Conservation (phyloP, 441 rosid genomes). For the Breynia disticha region DNA sequence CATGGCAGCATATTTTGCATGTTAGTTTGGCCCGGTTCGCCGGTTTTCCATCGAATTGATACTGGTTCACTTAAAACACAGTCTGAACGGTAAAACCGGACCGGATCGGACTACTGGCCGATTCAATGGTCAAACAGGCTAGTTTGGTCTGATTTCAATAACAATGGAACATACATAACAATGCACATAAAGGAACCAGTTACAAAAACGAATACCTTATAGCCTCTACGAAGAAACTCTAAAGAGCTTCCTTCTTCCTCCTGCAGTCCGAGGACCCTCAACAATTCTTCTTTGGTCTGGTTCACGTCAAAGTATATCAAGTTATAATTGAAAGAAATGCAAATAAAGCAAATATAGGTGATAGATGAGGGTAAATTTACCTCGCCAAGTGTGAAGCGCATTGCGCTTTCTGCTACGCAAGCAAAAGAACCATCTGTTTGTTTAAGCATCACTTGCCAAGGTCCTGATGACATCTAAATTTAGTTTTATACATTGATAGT, state of each 20-base stretch:
- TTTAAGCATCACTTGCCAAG: slow-evolving; percentile 99
- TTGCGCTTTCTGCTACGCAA: slow-evolving; percentile 73
- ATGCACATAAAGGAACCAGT: neutral
- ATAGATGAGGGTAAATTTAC: slow-evolving; percentile 25
- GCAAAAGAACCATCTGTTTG: slow-evolving; percentile 81
- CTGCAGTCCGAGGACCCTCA: slow-evolving; percentile 82
- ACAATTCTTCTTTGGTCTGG: slow-evolving; percentile 86
- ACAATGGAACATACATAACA: neutral
- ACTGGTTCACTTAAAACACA: no score
- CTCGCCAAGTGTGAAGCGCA: slow-evolving; percentile 86
- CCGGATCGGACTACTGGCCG: no score
- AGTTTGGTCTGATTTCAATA: no score
- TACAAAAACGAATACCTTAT: slow-evolving; percentile 39
- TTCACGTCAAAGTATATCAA: slow-evolving; percentile 10
- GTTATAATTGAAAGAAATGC: slow-evolving; percentile 1
- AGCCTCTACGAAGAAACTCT: slow-evolving; percentile 84
- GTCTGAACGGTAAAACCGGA: no score
- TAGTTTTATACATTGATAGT: neutral
- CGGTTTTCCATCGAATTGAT: no score
- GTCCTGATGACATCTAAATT: slow-evolving; percentile 42
- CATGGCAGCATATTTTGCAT: neutral
- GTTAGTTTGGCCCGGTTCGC: no score
- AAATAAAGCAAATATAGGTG: slow-evolving; percentile 4
- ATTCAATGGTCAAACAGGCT: no score
- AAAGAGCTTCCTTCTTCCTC: slow-evolving; percentile 90